These are phyloP conservation scores for Lithocarpus polystachyus DNA, from an alignment of 306 rosid genomes.

Conservation along the genomic window DNA sequence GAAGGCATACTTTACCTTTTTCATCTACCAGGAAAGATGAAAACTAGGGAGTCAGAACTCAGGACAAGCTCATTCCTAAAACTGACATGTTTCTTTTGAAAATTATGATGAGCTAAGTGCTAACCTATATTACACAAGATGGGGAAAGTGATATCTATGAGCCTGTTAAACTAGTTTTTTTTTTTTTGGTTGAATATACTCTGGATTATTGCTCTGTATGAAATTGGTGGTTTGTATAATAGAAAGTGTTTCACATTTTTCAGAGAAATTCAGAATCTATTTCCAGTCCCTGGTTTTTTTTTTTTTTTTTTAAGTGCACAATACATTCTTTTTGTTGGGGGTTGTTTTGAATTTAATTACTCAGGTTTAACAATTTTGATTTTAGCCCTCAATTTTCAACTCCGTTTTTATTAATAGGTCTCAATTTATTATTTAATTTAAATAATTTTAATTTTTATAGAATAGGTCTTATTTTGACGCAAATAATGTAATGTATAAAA, in stretches of 20 bases:
- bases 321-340: too few relatives aligned
- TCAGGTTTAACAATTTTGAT: too few relatives aligned
- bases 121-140: background rate
- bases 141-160: background rate
- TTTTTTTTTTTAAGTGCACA: background rate
- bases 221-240: background rate
- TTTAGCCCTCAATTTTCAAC: too few relatives aligned
- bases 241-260: background rate
- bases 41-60: background rate
- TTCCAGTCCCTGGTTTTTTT: background rate
- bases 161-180: background rate
- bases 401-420: too few relatives aligned
- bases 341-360: too few relatives aligned
- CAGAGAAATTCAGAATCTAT: background rate
- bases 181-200: background rate
- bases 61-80: constrained; percentile 1
- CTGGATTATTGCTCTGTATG: background rate
- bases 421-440: too few relatives aligned
- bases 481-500: too few relatives aligned
- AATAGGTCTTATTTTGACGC: too few relatives aligned
- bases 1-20: background rate
- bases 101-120: background rate
- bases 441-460: too few relatives aligned
- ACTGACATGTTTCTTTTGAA: background rate
- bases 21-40: background rate